Conservation (phyloP, 2,329 filamentous ascomycete genomes). For the Epichloe typhina region DNA sequence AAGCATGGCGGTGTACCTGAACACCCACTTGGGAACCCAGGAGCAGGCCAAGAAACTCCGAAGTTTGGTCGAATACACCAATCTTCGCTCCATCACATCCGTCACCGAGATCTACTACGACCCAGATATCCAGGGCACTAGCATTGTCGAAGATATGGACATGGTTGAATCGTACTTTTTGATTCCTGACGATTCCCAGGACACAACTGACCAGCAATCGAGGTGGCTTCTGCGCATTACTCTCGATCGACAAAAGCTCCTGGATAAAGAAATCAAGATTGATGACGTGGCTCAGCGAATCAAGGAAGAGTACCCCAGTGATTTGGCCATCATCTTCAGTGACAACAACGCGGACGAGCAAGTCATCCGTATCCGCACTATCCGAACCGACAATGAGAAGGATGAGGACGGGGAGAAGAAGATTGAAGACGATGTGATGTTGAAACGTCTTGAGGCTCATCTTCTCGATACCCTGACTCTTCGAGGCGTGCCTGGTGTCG, state of each 20-base stretch:
- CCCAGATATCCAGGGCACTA: slow-evolving; percentile 73
- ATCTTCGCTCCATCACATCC: slow-evolving; percentile 78
- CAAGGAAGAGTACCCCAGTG: slow-evolving; percentile 73
- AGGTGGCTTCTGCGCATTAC: slow-evolving; percentile 92
- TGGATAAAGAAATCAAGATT: slow-evolving; percentile 86
- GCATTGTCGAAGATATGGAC: slow-evolving; percentile 75
- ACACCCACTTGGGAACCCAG: slow-evolving; percentile 51
- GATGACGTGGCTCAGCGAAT: slow-evolving; percentile 83
- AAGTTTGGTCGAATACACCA: slow-evolving; percentile 88
- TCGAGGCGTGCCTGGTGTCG: slow-evolving; percentile 78
- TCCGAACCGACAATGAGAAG: slow-evolving; percentile 55
- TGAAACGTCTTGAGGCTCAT: slow-evolving; percentile 85
- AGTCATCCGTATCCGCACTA: slow-evolving; percentile 81
- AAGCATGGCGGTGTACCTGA: slow-evolving; percentile 85
- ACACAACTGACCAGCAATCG: slow-evolving; percentile 60
- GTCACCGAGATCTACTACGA: slow-evolving; percentile 97
- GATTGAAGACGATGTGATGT: slow-evolving; percentile 78
- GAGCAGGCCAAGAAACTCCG: slow-evolving; percentile 75
- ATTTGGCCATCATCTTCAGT: slow-evolving; percentile 88
- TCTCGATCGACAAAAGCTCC: slow-evolving; percentile 82
- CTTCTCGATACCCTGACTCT: slow-evolving; percentile 83
- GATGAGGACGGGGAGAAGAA: slow-evolving; percentile 49
- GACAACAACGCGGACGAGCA: slow-evolving; percentile 96
- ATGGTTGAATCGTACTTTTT: slow-evolving; percentile 97
- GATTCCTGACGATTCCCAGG: slow-evolving; percentile 64